phyloP scores from a whole-genome alignment of 2,329 filamentous ascomycete genomes.

The Aspergillus fijiensis region DNA sequence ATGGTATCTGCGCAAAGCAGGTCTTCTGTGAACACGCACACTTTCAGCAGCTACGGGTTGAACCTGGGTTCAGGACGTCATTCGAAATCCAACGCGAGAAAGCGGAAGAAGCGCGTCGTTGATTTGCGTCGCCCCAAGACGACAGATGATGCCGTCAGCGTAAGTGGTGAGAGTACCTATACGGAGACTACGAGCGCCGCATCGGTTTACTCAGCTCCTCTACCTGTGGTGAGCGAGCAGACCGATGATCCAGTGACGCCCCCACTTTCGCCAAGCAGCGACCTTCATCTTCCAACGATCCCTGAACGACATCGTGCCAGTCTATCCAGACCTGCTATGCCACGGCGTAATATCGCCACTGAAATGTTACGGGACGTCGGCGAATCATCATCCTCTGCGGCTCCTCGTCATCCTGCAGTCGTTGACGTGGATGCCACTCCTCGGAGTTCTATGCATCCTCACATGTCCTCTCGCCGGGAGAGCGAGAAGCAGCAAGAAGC shows the following conservation, averaged over 20 bases:
- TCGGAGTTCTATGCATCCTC: conserved; percentile 27
- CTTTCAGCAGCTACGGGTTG: conserved; percentile 42
- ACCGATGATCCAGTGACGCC: conserved; percentile 57
- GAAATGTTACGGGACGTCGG: conserved; percentile 26
- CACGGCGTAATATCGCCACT: conserved; percentile 24
- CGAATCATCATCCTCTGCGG: conserved; percentile 27
- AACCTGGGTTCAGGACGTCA: conserved; percentile 44
- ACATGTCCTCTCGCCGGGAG: conserved; percentile 14
- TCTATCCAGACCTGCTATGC: conserved; percentile 24
- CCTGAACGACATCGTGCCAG: conserved; percentile 36
- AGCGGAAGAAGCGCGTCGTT: conserved; percentile 51
- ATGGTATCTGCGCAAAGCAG: conserved; percentile 66
- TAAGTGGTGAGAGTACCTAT: conserved; percentile 44
- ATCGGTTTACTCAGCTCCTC: conserved; percentile 52
- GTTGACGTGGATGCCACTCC: conserved; percentile 37
- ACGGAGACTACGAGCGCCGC: conserved; percentile 47
- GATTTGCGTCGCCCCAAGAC: conserved; percentile 45
- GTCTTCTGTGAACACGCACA: conserved; percentile 34
- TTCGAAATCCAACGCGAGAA: conserved; percentile 45
- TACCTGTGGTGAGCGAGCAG: conserved; percentile 60
- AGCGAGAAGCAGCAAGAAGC: conserved; percentile 31
- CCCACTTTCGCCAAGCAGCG: conserved; percentile 47
- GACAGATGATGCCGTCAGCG: conserved; percentile 41
- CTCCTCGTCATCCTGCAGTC: conserved; percentile 18
- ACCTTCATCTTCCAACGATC: conserved; percentile 33